Base-by-base conservation (phyloP, 192 early-diverging fungal genomes). In the Cladochytrium replicatum region DNA sequence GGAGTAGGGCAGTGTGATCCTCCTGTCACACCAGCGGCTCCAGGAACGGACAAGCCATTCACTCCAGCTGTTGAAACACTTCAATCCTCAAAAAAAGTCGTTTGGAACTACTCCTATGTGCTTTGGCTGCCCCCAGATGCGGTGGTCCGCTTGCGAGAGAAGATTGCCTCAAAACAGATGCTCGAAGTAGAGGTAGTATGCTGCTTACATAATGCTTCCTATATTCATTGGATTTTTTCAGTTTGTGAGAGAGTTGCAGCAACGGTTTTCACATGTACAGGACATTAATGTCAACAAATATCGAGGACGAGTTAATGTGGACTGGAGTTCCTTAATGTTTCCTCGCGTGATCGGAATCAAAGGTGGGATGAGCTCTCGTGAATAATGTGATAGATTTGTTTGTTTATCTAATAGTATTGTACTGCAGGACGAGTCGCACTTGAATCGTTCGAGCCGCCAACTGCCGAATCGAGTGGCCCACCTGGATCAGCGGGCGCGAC, bases 81-180 rank as follows among this genome's bases (percentile, higher is more conserved):
- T 13, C 13, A 37, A n/a, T n/a, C n/a, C n/a, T n/a, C n/a, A n/a
- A n/a, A 74, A 52, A 71, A 65, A 52, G 60, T 75, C 2, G 21
- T 52, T 6, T 75, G 72, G 72, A n/a, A 23, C 25, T 11, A 22
- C 8, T 8, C 50, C 19, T 55, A 64, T 41, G 17, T 64, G 1
- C 45, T 76, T 4, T 76, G 71, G 71, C 46, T 76, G 42, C 64
- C 64, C 2, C 66, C 69, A 3, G 57, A 55, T 4, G 71, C 70
- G 0, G 61, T 76, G 4, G 68, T 60, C 3, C 48, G 64, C 32
- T 50, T 76, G 30, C 43, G 68, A 25, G 71, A 76, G 46, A 52
- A 59, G 26, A 58, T 74, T 54, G 39, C 58, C 19, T 39, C 43
- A 5, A 76, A 76, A 55, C 45, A 52, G 29, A 29, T 43, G 37